A percentile compares a stretch with the other conserved stretches of the same genome.
Evolutionary conservation across 805 yeast species (phyloP).

Genomic region (Ogataea trehalophila): DNA sequence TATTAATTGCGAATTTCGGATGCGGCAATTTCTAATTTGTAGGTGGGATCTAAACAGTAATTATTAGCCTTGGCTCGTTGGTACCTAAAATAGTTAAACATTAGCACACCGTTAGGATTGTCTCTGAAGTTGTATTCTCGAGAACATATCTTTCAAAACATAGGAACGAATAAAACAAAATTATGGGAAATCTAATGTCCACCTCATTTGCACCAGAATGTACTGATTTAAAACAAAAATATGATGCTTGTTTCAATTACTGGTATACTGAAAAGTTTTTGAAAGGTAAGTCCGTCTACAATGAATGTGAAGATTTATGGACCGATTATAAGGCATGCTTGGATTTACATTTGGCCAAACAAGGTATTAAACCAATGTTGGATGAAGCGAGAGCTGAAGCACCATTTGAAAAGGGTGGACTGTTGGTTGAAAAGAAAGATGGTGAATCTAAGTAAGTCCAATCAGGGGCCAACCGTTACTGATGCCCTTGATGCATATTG

Average conservation of each 20-base stretch:
- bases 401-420: conserved; percentile 74
- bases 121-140: neutral
- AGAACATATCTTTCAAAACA: neutral
- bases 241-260: conserved; percentile 88
- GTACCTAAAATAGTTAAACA: too few species aligned
- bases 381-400: conserved; percentile 89
- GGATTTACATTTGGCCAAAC: conserved; percentile 59
- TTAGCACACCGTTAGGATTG: neutral
- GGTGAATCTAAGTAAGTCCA: neutral
- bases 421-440: conserved; percentile 19
- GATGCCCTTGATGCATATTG: too few species aligned
- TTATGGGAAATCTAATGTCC: conserved; percentile 71
- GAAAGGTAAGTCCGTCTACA: conserved; percentile 55
- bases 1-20: too few species aligned
- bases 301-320: conserved; percentile 92
- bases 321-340: conserved; percentile 84
- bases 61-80: too few species aligned
- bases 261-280: conserved; percentile 92
- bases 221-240: conserved; percentile 75
- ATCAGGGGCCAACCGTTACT: too few species aligned
- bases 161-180: neutral
- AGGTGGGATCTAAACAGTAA: too few species aligned
- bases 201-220: conserved; percentile 97
- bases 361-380: conserved; percentile 75
- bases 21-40: too few species aligned